Evolutionary conservation across 768 basidiomycete species (phyloP), one percentile per base, ranked within the genome.

Genomic region (Baorangia bicolor): DNA sequence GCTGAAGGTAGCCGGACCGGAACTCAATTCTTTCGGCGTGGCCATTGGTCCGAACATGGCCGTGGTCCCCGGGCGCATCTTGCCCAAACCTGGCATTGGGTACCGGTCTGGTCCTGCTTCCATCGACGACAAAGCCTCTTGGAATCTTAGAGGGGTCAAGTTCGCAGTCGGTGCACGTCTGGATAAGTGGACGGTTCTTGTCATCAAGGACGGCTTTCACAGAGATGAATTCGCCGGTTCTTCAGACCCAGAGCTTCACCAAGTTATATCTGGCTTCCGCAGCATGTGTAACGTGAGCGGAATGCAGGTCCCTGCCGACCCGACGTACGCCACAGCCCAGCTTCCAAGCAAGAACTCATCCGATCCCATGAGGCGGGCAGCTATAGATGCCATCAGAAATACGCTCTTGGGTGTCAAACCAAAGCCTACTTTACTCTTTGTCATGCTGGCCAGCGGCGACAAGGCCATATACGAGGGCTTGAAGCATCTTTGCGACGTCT

Each of bases 251-350:
- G 76, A 77, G n/a, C 72, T 92, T 34, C 55, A 53, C 35, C 41
- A 56, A 4, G 72, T 75, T 2, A 69, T 90, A 12, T 59, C 64
- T 1, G 86, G 81, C 0, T 91, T 92, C 61, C 69, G 73, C 33
- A 57, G 69, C 2, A 90, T 86, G 84, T 92, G 90, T 66, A 67
- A 65, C 48, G 75, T 56, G 28, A 82, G 82, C 54, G 91, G 91
- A 10, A 87, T 92, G 80, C 58, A 30, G 7, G 79, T 86, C 23
- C 72, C 67, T 27, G 55, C 58, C 30, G 66, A 65, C 0, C 62
- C 68, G 2, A 61, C 76, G 46, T 71, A 74, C 9, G 63, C 63
- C 33, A 57, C 48, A 4, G 84, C 76, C 9, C 59, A 62, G 2
- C 71, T 92, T 39, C 85, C 88, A 0, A 72, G 54, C 10, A 85